phyloP scores from a whole-genome alignment of 768 basidiomycete species.

The Gautieria morchelliformis region DNA sequence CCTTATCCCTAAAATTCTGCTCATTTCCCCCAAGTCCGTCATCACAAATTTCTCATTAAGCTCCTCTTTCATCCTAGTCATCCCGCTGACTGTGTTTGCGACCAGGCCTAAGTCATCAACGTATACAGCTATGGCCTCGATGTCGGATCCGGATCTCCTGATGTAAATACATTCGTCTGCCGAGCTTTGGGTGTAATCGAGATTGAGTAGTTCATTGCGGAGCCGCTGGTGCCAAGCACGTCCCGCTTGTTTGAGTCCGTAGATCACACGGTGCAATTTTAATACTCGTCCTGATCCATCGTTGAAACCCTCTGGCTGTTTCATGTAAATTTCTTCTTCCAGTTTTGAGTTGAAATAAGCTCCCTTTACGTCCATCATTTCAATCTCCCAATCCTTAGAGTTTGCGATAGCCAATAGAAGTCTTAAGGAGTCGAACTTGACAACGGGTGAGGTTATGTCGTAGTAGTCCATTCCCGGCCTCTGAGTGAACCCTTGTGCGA shows the following conservation, averaged over 20 bases:
- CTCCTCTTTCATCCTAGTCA: constrained; percentile 8
- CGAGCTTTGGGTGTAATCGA: constrained; percentile 12
- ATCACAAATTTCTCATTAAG: constrained; percentile 20
- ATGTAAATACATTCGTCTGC: constrained; percentile 19
- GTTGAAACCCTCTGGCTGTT: constrained; percentile 14
- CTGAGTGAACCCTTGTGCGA: constrained; percentile 17
- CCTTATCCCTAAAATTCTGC: constrained; percentile 27
- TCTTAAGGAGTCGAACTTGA: constrained; percentile 26
- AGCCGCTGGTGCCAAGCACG: constrained; percentile 23
- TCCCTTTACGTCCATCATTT: constrained; percentile 21
- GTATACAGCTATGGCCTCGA: constrained; percentile 19
- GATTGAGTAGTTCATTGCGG: constrained; percentile 11
- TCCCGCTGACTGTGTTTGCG: not conserved
- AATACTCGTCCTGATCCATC: constrained; percentile 15
- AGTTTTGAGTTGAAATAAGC: constrained; percentile 23
- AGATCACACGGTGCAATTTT: constrained; percentile 15
- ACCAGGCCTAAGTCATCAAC: constrained; percentile 22
- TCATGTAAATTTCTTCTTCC: constrained; percentile 25
- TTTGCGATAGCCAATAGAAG: constrained; percentile 20
- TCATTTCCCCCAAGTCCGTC: constrained; percentile 23
- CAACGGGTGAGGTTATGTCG: constrained; percentile 31
- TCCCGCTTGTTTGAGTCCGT: constrained; percentile 23
- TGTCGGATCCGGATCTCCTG: not conserved
- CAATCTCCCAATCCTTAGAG: constrained; percentile 17
- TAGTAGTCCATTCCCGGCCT: constrained; percentile 19